Evolutionary conservation across 1,284 basidiomycete species (phyloP), one percentile per base, ranked within the genome.

Genomic region (Malassezia japonica): DNA sequence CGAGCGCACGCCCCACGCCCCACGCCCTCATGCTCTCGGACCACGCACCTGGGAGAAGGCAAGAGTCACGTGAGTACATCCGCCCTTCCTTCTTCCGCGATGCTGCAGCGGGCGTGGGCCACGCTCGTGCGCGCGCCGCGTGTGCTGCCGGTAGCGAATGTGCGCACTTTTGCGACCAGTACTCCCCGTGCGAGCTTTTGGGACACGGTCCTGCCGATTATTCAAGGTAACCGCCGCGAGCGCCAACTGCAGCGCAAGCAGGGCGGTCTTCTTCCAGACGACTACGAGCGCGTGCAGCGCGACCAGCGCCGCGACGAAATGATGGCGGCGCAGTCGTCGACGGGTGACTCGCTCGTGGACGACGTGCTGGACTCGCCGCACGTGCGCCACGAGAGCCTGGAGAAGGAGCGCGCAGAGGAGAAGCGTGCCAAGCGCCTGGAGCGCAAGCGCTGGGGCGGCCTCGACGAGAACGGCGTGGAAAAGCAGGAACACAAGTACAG

Each of bases 401-500:
- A 56, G 31, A 50, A 56, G 25, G 54, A 56, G 34, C 52, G 56
- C 7, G 47, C 50, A 9, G 59, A 56, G 4, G 56, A 51, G 28
- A 62, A 62, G 37, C 51, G 59, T 13, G 48, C 50, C 16, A 54
- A 55, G 4, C 56, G 66, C 7, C 60, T 64, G 20, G 24, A 49
- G 33, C 61, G 66, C 16, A 69, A 69, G 40, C 54, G 64, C n/a
- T 69, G 59, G 58, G 62, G 62, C 45, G 60, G 58, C 16, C 56
- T 56, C 15, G 57, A 59, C 18, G 49, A 62, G n/a, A 49, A 52
- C 6, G 58, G 61, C 18, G 53, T 47, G n/a, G 50, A 39, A 7
- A 47, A 48, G 24, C 41, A 60, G 15, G 58, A 90, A 83, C 88
- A 90, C 76, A 86, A 88, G 78, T 87, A 86, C 70, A 86, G 85